Evolutionary conservation across 2,329 filamentous ascomycete species (phyloP).

Genomic region (Monosporascus sp.): DNA sequence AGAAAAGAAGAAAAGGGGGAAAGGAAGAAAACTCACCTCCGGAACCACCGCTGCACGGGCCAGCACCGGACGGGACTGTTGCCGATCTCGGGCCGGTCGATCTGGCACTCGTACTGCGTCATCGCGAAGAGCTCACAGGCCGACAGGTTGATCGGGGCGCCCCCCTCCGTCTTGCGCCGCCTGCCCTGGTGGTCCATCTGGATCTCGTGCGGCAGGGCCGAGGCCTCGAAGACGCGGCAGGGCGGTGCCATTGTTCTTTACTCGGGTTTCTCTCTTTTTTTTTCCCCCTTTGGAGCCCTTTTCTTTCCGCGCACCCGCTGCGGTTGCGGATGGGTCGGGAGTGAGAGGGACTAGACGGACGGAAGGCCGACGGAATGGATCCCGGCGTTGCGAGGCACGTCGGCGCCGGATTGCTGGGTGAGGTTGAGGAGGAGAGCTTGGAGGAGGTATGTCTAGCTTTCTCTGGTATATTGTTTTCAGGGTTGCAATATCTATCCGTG

Average conservation of each 20-base stretch:
- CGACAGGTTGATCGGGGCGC: slow-evolving; percentile 42
- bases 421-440: slow-evolving; percentile 51
- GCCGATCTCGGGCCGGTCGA: slow-evolving; percentile 39
- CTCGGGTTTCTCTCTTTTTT: neutral
- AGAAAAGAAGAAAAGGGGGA: neutral
- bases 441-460: slow-evolving; percentile 45
- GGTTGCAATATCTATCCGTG: neutral
- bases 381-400: slow-evolving; percentile 33
- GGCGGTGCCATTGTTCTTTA: slow-evolving; percentile 49
- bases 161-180: slow-evolving; percentile 43
- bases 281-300: neutral
- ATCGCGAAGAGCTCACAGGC: slow-evolving; percentile 52
- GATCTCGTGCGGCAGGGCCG: slow-evolving; percentile 42
- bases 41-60: slow-evolving; percentile 54
- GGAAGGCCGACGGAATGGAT: slow-evolving; percentile 19
- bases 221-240: slow-evolving; percentile 47
- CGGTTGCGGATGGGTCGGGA: neutral
- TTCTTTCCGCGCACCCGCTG: neutral
- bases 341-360: neutral
- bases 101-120: slow-evolving; percentile 56
- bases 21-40: slow-evolving; percentile 40
- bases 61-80: slow-evolving; percentile 49
- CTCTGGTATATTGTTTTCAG: neutral
- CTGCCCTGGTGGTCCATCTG: slow-evolving; percentile 46
- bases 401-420: slow-evolving; percentile 45